Evolutionary conservation across 805 yeast genomes (phyloP), one percentile per base, ranked within the genome.

Genomic region (Saccharomyces eubayanus): DNA sequence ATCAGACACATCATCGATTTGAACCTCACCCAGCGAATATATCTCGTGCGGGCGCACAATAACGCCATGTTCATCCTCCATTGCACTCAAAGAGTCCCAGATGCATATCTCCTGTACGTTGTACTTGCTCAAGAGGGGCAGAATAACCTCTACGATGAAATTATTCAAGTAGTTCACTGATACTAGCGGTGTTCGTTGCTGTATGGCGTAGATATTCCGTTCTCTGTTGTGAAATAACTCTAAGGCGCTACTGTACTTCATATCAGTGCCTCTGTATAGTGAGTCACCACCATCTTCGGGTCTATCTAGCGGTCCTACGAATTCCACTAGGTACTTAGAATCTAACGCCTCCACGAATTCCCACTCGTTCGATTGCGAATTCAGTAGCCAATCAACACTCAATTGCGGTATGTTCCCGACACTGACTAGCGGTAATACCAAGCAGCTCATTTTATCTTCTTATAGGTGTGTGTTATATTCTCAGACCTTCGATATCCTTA

Each of bases 331-430:
- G 58, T 74, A 79, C 2, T 72, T 67, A 51, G 83, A 83, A 61
- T 86, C 85, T 29, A 91, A 69, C 14, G 78, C 63, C 10, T 79
- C 82, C 2, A 84, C 74, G 41, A 78, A 78, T 53, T 68, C 57
- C 54, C 84, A 78, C 4, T 74, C 75, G 24, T 47, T 31, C 3
- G 60, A 52, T 43, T 55, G 45, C 6, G 72, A 67, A 61, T 85
- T 85, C 9, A 90, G 73, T 28, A 92, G 70, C 30, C 91, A 73
- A 67, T 91, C 98, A 5, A 79, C 68, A 0, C 91, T 71, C 49
- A 92, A 72, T 67, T 94, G 99, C 0, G 98, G 95, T 2, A 90
- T 85, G 62, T 92, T 94, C 6, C 96, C 98, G 5, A 88, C 78
- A 3, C 97, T 82, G 0, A 94, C 86, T 0, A 90, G 71, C 0